Evolutionary conservation across 2,329 filamentous ascomycete genomes (phyloP).

Genomic region (Colletotrichum sp.): DNA sequence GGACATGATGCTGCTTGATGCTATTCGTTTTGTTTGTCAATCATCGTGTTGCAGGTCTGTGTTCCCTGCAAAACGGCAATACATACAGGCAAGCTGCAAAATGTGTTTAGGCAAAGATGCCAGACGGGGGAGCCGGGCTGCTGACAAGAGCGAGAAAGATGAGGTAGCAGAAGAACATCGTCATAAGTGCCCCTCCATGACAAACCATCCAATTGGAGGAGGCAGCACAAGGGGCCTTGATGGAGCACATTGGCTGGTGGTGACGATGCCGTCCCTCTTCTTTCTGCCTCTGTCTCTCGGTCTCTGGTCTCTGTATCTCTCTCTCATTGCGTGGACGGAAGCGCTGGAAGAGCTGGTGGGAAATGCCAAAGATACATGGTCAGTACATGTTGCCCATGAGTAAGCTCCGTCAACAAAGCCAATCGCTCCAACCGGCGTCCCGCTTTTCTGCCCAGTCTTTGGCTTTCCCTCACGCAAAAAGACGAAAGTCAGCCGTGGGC

Average conservation of each 20-base stretch:
- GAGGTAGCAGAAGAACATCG: constrained; percentile 12
- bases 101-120: not conserved
- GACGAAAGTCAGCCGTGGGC: not conserved
- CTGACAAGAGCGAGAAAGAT: constrained; percentile 4
- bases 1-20: not conserved
- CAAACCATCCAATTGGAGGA: constrained; percentile 1
- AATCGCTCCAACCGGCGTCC: not conserved
- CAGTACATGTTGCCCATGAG: constrained; percentile 8
- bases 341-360: constrained; percentile 9
- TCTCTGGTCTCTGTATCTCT: not conserved
- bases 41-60: not conserved
- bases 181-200: constrained; percentile 20
- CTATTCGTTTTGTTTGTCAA: not conserved
- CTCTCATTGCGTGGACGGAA: not conserved
- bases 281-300: not conserved
- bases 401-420: constrained; percentile 20
- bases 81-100: not conserved
- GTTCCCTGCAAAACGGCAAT: not conserved
- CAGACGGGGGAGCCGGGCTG: not conserved
- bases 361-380: constrained; percentile 1
- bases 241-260: constrained; percentile 6
- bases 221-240: not conserved
- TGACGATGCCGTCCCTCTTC: constrained; percentile 13
- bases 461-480: not conserved
- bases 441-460: constrained; percentile 14